A percentile compares a stretch with the other conserved stretches of the same genome.
phyloP scores from a whole-genome alignment of 495 filamentous ascomycete species.

The Xylaria acuta region DNA sequence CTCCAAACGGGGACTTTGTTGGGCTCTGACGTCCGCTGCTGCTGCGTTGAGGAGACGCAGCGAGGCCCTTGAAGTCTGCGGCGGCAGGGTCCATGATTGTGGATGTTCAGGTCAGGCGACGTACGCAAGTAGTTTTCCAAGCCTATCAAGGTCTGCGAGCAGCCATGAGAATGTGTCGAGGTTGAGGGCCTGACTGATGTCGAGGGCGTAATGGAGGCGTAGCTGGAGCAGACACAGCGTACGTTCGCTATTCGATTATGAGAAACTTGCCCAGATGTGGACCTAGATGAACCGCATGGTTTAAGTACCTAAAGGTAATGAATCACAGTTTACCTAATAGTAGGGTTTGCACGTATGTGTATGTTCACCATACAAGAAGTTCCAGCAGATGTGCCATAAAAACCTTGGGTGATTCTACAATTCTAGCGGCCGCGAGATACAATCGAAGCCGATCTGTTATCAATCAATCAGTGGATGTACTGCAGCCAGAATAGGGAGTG shows the following conservation, averaged over 20 bases:
- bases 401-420: too few species aligned
- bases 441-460: neutral
- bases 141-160: neutral
- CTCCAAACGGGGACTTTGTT: conserved; percentile 17
- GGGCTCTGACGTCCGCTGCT: neutral
- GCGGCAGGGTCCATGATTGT: conserved; percentile 17
- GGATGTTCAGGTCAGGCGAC: neutral
- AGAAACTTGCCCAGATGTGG: neutral
- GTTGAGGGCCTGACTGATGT: neutral
- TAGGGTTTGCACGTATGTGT: neutral
- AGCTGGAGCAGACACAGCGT: neutral
- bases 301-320: too few species aligned
- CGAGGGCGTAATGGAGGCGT: neutral
- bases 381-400: neutral
- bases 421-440: neutral
- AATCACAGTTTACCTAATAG: neutral
- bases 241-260: neutral
- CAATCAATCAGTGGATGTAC: neutral
- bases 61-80: conserved; percentile 17
- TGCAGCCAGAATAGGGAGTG: neutral
- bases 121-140: neutral
- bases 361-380: neutral
- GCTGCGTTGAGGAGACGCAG: neutral
- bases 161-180: neutral
- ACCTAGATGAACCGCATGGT: too few species aligned